These are phyloP conservation scores for Pleurotus platypus DNA, from an alignment of 768 basidiomycete species.

Conservation along the genomic window DNA sequence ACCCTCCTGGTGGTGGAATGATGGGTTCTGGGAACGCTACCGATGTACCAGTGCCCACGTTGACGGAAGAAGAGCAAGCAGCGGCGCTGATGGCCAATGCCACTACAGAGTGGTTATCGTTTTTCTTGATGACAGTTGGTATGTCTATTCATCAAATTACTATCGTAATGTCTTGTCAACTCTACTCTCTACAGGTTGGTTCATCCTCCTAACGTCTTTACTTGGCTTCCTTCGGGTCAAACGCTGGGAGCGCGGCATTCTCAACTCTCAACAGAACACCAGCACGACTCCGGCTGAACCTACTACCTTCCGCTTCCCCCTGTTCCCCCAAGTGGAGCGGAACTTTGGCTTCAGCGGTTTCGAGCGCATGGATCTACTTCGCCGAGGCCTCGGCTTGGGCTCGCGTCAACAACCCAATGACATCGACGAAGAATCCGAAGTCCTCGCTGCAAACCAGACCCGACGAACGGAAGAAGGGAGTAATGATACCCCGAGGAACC, in stretches of 20 bases:
- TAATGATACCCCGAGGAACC: slow-evolving; percentile 7
- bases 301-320: slow-evolving; percentile 13
- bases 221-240: slow-evolving; percentile 90
- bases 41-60: slow-evolving; percentile 10
- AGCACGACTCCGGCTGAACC: slow-evolving; percentile 15
- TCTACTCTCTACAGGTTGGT: slow-evolving; percentile 24
- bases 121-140: slow-evolving; percentile 90
- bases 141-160: slow-evolving; percentile 17
- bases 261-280: slow-evolving; percentile 47
- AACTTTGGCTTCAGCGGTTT: slow-evolving; percentile 36
- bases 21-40: slow-evolving; percentile 12
- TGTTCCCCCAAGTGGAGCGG: slow-evolving; percentile 35
- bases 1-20: slow-evolving; percentile 37
- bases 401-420: slow-evolving; percentile 13
- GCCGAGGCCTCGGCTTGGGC: slow-evolving; percentile 41
- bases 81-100: slow-evolving; percentile 47
- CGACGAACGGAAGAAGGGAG: slow-evolving; percentile 28
- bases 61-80: slow-evolving; percentile 32
- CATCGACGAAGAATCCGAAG: slow-evolving; percentile 21
- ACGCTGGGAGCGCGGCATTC: slow-evolving; percentile 79
- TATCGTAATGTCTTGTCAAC: not conserved
- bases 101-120: slow-evolving; percentile 92
- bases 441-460: slow-evolving; percentile 19
- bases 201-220: slow-evolving; percentile 80
- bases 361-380: slow-evolving; percentile 37